Evolutionary conservation across 106 monocot species (phyloP).

Genomic region (Dendrobium officinale): DNA sequence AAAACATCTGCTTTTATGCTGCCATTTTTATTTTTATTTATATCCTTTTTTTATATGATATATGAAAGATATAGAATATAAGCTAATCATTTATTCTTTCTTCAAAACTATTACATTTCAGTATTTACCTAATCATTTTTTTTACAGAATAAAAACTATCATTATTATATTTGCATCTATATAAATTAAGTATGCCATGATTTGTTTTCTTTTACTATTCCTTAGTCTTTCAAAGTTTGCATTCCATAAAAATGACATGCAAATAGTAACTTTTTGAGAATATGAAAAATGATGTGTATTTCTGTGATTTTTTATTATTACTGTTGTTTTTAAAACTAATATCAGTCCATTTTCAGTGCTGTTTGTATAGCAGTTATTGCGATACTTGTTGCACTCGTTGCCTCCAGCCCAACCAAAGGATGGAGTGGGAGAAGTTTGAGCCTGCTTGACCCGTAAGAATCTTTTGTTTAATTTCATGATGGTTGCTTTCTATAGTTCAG

Average conservation of each 20-base stretch:
- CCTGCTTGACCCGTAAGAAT: conserved; percentile 94
- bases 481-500: background rate
- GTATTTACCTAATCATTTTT: background rate
- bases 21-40: background rate
- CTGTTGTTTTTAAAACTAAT: conserved; percentile 3
- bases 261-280: background rate
- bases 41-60: background rate
- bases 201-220: background rate
- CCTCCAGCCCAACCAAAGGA: conserved; percentile 98
- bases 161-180: background rate
- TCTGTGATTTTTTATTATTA: background rate
- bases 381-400: conserved; percentile 82
- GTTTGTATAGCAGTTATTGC: conserved; percentile 68
- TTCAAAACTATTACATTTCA: background rate
- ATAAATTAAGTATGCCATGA: background rate
- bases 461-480: conserved; percentile 2
- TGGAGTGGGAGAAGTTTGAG: conserved; percentile 99
- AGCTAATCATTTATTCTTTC: no score
- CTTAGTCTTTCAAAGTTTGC: background rate
- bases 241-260: background rate
- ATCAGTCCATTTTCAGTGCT: conserved; percentile 39
- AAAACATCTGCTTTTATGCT: background rate
- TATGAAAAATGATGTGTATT: background rate
- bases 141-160: background rate
- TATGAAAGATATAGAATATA: background rate